These are phyloP conservation scores for Pythium folliculosum DNA, from an alignment of 352 stramenopile species.

Conservation along the genomic window DNA sequence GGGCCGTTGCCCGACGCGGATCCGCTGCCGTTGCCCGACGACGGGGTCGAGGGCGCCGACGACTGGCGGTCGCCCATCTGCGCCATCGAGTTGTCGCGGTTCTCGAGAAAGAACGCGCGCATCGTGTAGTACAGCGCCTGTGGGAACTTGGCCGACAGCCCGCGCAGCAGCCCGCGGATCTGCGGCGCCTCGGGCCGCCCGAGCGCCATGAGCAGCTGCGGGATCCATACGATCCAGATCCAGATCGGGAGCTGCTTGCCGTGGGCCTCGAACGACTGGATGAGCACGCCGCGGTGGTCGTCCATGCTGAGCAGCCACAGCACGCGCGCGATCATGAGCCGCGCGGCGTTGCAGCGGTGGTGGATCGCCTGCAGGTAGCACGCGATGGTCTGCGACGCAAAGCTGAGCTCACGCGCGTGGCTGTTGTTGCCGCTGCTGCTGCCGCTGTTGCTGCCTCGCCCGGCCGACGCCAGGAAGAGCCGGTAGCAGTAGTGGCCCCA, in stretches of 20 bases:
- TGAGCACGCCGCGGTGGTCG: constrained; percentile 67
- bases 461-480: constrained; percentile 73
- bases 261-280: constrained; percentile 92
- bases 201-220: constrained; percentile 95
- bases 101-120: constrained; percentile 97
- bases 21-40: constrained; percentile 16
- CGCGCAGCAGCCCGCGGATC: constrained; percentile 80
- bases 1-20: constrained; percentile 13
- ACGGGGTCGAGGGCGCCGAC: constrained; percentile 25
- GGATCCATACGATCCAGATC: constrained; percentile 99
- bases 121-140: constrained; percentile 99
- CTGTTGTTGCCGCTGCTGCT: constrained; percentile 13
- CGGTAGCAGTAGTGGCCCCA: constrained; percentile 93
- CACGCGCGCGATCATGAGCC: constrained; percentile 90
- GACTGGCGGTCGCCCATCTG: constrained; percentile 23
- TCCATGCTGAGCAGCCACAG: constrained; percentile 91
- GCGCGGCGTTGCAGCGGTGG: constrained; percentile 86
- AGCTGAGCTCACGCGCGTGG: constrained; percentile 46
- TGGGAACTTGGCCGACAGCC: constrained; percentile 93
- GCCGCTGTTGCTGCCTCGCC: constrained; percentile 2
- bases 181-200: constrained; percentile 89
- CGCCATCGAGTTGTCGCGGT: constrained; percentile 89
- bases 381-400: constrained; percentile 90
- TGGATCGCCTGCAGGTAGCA: constrained; percentile 94
- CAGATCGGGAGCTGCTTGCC: constrained; percentile 95